These are phyloP conservation scores for Thermomucor indicae-seudaticae DNA, from an alignment of 371 early-diverging fungal genomes.

Conservation along the genomic window DNA sequence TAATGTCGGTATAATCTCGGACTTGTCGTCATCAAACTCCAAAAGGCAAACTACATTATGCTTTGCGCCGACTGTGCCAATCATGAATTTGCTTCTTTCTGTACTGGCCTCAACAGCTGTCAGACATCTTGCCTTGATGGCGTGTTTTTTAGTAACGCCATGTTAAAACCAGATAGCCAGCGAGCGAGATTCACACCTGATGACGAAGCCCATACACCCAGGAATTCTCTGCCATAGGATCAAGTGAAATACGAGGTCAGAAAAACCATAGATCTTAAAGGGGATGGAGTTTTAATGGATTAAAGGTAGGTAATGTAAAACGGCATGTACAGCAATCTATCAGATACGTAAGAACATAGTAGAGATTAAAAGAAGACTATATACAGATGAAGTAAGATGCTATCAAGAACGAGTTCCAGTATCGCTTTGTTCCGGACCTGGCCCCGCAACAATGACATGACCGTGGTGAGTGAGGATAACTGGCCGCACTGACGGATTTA, in stretches of 20 bases:
- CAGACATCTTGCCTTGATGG: slow-evolving; percentile 62
- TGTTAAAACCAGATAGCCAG: neutral
- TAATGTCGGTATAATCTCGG: slow-evolving; percentile 54
- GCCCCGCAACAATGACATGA: slow-evolving; percentile 20
- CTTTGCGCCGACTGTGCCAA: slow-evolving; percentile 66
- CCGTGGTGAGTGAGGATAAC: slow-evolving; percentile 17
- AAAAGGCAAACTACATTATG: slow-evolving; percentile 63
- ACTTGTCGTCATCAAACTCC: slow-evolving; percentile 70
- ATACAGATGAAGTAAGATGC: too few relatives aligned
- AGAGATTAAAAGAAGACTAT: neutral
- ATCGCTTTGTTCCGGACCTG: slow-evolving; percentile 1
- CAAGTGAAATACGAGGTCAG: too few relatives aligned
- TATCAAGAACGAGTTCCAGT: slow-evolving; percentile 3
- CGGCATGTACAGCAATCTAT: too few relatives aligned
- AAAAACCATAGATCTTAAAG: too few relatives aligned
- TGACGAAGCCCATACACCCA: slow-evolving; percentile 68
- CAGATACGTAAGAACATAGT: slow-evolving; percentile 1
- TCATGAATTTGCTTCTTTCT: slow-evolving; percentile 70
- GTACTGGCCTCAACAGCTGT: slow-evolving; percentile 57
- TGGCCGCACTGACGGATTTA: slow-evolving; percentile 13
- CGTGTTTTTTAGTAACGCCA: neutral
- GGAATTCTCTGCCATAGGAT: too few relatives aligned
- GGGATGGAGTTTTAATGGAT: too few relatives aligned
- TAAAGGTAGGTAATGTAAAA: too few relatives aligned
- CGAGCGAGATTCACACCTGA: slow-evolving; percentile 42